Evolutionary conservation across 108 stramenopile genomes (phyloP), one percentile per base, ranked within the genome.

Genomic region (Bacterosira constricta): DNA sequence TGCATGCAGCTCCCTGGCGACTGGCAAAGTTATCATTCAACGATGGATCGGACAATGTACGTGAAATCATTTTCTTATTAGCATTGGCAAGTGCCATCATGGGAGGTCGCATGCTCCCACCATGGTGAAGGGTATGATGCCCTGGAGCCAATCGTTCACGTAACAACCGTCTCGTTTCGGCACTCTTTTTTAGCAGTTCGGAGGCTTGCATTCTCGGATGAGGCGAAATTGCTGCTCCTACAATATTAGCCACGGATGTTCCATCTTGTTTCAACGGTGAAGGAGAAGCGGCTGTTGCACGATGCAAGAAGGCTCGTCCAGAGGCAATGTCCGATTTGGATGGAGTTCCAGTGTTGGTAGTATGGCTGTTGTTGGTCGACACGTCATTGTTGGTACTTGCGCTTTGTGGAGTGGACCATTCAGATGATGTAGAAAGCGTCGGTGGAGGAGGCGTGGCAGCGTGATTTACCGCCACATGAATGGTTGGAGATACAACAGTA

Each of bases 1-100:
- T 53, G 63, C 72, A 86, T 26, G 69, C 82, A 7, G 59, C 77
- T 51, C 70, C 70, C 54, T 79, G 77, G 6, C 66, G 77, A 51
- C 59, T 79, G 47, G 65, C 58, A 53, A 71, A 71, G 53, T 50
- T 34, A 38, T 71, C 50, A 13, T 69, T 69, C 29, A 63, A 61
- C 41, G 49, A 53, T 0, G 9, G 44, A 41, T 39, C 41, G 18
- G 18, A 37, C 18, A 39, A 27, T 25, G 17, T 17, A 44, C 49
- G 56, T 55, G 11, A 12, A 34, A 23, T 53, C 13, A 23, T 32
- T n/a, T 54, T 62, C 9, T 29, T 11, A 25, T 31, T 52, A 17
- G 27, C 57, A 53, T 34, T 20, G 0, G 49, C 7, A 20, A 26
- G 39, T 4, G 66, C 45, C 42, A 59, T 30, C 8, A 58, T 63